phyloP scores from a whole-genome alignment of 2,329 filamentous ascomycete genomes.

The Didymella segeticola region DNA sequence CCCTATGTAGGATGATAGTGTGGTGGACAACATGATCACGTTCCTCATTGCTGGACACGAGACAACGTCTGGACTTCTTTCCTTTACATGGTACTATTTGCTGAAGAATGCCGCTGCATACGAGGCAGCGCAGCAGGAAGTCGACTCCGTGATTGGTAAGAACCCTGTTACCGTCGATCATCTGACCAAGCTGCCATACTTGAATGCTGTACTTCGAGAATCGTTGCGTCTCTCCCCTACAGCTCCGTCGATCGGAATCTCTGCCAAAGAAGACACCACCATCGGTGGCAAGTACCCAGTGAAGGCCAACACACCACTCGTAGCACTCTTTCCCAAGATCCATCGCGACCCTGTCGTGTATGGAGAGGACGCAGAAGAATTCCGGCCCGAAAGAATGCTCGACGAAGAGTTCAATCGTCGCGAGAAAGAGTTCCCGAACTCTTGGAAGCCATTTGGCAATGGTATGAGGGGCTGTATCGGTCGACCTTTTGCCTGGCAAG shows the following conservation, averaged over 20 bases:
- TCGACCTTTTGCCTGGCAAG: slow-evolving; percentile 62
- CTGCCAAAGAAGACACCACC: slow-evolving; percentile 41
- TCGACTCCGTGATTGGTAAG: slow-evolving; percentile 60
- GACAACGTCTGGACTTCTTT: slow-evolving; percentile 48
- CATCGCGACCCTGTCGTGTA: slow-evolving; percentile 53
- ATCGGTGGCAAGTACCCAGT: slow-evolving; percentile 50
- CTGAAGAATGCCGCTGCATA: slow-evolving; percentile 59
- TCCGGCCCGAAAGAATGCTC: slow-evolving; percentile 57
- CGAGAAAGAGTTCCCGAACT: slow-evolving; percentile 49
- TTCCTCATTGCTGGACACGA: slow-evolving; percentile 62
- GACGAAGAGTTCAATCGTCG: slow-evolving; percentile 51
- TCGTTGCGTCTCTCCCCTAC: slow-evolving; percentile 62
- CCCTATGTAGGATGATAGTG: slow-evolving; percentile 57
- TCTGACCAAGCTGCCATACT: slow-evolving; percentile 59
- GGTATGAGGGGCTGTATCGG: slow-evolving; percentile 62
- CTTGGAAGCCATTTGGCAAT: slow-evolving; percentile 63
- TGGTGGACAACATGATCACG: slow-evolving; percentile 72
- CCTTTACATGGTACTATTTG: slow-evolving; percentile 59
- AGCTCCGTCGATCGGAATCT: slow-evolving; percentile 58
- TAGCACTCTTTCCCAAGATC: slow-evolving; percentile 43
- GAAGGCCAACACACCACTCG: slow-evolving; percentile 41
- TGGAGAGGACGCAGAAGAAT: slow-evolving; percentile 54
- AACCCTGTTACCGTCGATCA: slow-evolving; percentile 57
- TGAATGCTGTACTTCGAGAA: slow-evolving; percentile 63
- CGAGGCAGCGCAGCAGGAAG: slow-evolving; percentile 59